Evolutionary conservation across 83 land plant species (phyloP), one percentile per base, ranked within the genome.

Genomic region (Thuja plicata): DNA sequence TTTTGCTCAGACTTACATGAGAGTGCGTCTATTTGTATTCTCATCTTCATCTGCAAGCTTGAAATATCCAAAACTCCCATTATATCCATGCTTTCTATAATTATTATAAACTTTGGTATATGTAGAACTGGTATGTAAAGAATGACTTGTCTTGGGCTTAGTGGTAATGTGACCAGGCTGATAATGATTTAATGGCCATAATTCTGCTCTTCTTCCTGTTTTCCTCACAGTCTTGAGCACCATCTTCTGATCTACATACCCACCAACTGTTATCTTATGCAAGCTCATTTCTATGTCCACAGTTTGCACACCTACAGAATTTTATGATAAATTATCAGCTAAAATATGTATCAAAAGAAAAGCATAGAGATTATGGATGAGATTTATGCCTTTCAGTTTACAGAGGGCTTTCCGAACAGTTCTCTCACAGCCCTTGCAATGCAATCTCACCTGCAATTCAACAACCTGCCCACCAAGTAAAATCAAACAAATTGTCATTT

Each of bases 201-300:
- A 52, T 84, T 86, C 90, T 40, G 88, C 90, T 70, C 62, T 86
- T 74, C 86, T 86, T 35, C 88, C 88, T 37, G 90, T 77, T 76
- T 54, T 89, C 45, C 88, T 86, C 46, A 87, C 84, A 10, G 88
- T 83, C 71, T 74, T 86, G 50, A 89, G 88, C 50, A 89, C 90
- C 84, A 21, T 89, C 85, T 66, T 77, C 84, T 79, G 88, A n/a
- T 89, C 90, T 52, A 93, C 71, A 38, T 37, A 87, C 45, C 90
- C 90, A 19, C 45, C 76, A 34, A 89, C 90, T n/a, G 90, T 89
- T n/a, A 89, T 84, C 90, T 89, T 89, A 21, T 89, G 88, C 78
- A 13, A 19, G 13, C 77, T 79, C 88, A 89, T 86, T 24, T 89
- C 90, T 32, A 89, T 86, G 15, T 86, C 88, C 38, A 89, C 83